Base-by-base conservation (phyloP, 805 yeast genomes). In the Cyberlindnera bimundalis region DNA sequence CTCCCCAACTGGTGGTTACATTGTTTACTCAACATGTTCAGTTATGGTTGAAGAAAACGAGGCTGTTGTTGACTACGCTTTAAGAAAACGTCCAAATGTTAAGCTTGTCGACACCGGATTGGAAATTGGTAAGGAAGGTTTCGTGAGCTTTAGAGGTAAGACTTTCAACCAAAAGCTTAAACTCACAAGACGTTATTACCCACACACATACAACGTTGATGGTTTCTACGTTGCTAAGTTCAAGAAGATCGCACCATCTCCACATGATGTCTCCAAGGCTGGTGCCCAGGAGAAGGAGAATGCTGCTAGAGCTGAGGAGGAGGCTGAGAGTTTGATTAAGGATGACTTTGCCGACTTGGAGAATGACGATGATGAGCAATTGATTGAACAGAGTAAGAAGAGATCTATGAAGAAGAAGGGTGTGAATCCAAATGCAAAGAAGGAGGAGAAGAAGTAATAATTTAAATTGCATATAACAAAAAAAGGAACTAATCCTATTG, bases 41-140 rank as follows among this genome's bases (percentile, higher is more conserved):
- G 93, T 93, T 45, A 95, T 95, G 57, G 97, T 93, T 35, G 99
- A 93, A 57, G 99, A 93, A 68, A 90, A 93, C 65, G 99, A 93
- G 69, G 84, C 96, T 17, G 99, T 93, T 42, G 96, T 93, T n/a
- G 96, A 91, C 66, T 93, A 93, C 58, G 98, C 96, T 18, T 74
- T 93, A 55, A 79, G 96, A 62, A 91, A 93, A 64, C 81, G 99
- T 62, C 96, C 98, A 26, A 93, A 93, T 59, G 97, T 93, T 32
- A 87, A 84, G 62, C 76, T 93, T 33, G 97, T 93, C 11, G 97
- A 91, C 12, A 76, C 97, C 19, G 96, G 91, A 12, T 74, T 93
- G 51, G 85, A 79, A 43, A 93, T 93, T 48, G 99, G 99, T 65
- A 89, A 88, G 59, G 95, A 87, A 55, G 99, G 98, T 6, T 93